Base-by-base conservation (phyloP, 2,329 filamentous ascomycete genomes). In the Echinosphaeria canescens region DNA sequence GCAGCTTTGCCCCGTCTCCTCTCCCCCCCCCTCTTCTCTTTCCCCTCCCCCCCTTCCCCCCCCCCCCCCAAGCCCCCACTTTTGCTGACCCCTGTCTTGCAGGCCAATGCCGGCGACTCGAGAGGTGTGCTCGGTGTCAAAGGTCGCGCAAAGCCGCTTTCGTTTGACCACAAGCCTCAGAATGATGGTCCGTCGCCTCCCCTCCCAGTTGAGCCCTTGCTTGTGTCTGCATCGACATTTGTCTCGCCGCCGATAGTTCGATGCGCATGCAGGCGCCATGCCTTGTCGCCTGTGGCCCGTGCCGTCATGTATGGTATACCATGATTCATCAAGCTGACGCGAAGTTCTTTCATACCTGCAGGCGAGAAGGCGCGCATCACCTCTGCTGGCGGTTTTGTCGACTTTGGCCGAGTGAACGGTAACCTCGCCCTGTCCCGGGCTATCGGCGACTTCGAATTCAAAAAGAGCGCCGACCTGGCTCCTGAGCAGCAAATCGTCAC, bases 401-500 rank as follows among this genome's bases (percentile, higher is more conserved):
- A 98, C 50, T 98, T 95, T 47, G 88, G 88, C 35, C 79, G 88
- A 46, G 88, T 98, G 41, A 98, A 98, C 49, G 88, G 88, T 47
- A 98, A 98, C 51, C 69, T 98, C 24, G 88, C 88, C 25, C 62
- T 98, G 33, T 98, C 88, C 34, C 78, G 88, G 50, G 88, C 88
- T 40, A 93, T 98, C 50, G 88, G 88, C 40, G 88, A 98, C 50
- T 98, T 98, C 46, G 88, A 98, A 49, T 98, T 98, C 66, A 98
- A 98, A 66, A 95, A 95, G 65, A 92, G 82, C 49, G 79, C 85
- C 39, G 84, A 93, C 44, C 70, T 98, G 25, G 74, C 85, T 3
- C 88, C 88, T n/a, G 88, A 98, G 56, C 80, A 91, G 47, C 88
- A 98, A 52, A 95, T 98, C 37, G 88, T 98, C 23, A 98, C 88